These are phyloP conservation scores for Cercospora canescens DNA, from an alignment of 2,329 filamentous ascomycete genomes.

Conservation along the genomic window DNA sequence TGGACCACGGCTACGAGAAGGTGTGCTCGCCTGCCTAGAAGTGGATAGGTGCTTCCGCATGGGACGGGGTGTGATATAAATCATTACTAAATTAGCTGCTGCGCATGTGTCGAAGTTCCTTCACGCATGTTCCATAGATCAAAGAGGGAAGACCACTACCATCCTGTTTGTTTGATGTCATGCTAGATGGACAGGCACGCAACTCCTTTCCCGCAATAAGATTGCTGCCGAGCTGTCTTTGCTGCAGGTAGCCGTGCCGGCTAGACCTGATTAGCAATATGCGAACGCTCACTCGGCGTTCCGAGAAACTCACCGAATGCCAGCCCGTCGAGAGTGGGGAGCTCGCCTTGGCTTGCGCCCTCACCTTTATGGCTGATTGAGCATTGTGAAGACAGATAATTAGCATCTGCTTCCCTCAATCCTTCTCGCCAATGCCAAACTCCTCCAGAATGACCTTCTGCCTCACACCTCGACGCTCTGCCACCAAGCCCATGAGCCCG, in stretches of 20 bases:
- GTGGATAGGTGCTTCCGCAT: background rate
- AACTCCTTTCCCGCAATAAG: background rate
- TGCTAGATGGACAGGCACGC: background rate
- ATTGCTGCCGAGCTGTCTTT: background rate
- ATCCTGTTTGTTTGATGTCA: background rate
- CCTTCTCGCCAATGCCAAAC: slow-evolving; percentile 46
- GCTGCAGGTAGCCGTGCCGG: background rate
- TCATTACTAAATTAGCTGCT: background rate
- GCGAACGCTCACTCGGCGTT: background rate
- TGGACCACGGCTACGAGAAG: background rate
- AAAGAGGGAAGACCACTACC: background rate
- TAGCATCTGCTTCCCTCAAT: slow-evolving; percentile 36
- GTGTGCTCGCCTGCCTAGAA: background rate
- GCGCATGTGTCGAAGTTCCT: background rate
- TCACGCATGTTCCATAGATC: background rate
- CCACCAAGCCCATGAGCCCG: slow-evolving; percentile 66
- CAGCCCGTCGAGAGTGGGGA: background rate
- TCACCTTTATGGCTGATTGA: background rate
- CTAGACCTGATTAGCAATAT: background rate
- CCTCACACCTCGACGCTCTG: slow-evolving; percentile 61
- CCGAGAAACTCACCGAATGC: background rate
- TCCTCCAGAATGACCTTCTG: slow-evolving; percentile 52
- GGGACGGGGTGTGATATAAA: background rate
- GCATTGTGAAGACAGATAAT: background rate
- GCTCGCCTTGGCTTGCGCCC: background rate